Evolutionary conservation across 108 stramenopile genomes (phyloP).

Genomic region (Cyclotella kingstonii): DNA sequence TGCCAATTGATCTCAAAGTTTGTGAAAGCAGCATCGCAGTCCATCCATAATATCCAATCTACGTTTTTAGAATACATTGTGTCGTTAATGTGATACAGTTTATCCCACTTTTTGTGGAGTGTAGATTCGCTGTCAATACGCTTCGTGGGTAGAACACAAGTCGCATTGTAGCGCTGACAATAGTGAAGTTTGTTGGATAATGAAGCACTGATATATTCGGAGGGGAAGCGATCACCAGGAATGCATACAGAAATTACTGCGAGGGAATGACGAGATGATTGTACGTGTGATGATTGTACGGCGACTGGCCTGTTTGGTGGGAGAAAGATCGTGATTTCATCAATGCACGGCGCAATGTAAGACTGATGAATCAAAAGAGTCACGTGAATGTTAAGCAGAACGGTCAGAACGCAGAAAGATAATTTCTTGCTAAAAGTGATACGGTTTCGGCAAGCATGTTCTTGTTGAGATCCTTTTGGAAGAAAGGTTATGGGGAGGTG

Average conservation of each 20-base stretch:
- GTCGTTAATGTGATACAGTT: conserved; percentile 11
- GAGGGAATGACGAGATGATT: conserved; percentile 5
- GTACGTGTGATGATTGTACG: not conserved
- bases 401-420: too few relatives aligned
- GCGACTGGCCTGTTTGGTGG: not conserved
- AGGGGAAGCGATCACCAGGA: conserved; percentile 13
- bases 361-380: too few relatives aligned
- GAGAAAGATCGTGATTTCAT: too few relatives aligned
- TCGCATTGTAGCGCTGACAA: conserved; percentile 11
- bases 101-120: conserved; percentile 21
- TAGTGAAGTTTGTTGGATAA: conserved; percentile 12
- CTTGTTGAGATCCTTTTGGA: too few relatives aligned
- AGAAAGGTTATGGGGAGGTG: too few relatives aligned
- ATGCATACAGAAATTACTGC: conserved; percentile 26
- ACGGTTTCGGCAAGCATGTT: too few relatives aligned
- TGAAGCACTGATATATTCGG: conserved; percentile 17
- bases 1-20: conserved; percentile 33
- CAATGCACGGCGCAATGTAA: too few relatives aligned
- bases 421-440: too few relatives aligned
- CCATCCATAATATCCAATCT: conserved; percentile 34
- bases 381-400: too few relatives aligned
- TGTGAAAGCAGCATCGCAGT: conserved; percentile 35
- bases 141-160: conserved; percentile 13
- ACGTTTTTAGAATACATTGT: conserved; percentile 3
- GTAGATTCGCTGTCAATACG: not conserved